Base-by-base conservation (phyloP, 495 filamentous ascomycete genomes). In the Penicillium odoratum region DNA sequence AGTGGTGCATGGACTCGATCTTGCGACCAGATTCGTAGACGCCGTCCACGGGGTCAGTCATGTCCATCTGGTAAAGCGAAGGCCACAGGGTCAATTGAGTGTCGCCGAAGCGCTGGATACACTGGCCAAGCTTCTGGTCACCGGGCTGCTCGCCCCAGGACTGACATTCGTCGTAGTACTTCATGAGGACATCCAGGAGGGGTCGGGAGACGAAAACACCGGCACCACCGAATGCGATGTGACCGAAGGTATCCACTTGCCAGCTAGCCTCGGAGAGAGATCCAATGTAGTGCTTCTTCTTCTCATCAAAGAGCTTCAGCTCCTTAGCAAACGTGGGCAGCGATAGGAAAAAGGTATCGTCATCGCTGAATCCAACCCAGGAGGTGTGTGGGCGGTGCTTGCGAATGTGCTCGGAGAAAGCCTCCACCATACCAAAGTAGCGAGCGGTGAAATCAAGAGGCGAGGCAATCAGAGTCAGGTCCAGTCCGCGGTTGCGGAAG, bases 281-380 rank as follows among this genome's bases (percentile, higher is more conserved):
- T 47, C 85, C 87, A 53, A 90, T 78, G 67, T 87, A 87, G 53
- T 76, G 61, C 36, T 81, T 78, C 56, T 75, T 72, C 34, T 60
- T 69, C 57, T 80, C 72, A 62, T 88, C 78, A 62, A 85, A 78
- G 3, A 80, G 69, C 52, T 79, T 75, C 55, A 90, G 74, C 56
- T 78, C 78, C 46, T 78, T 64, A 38, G 74, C 70, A 3, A 86
- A 70, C 28, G 77, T 76, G 4, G 81, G 62, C 5, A 90, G 74
- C 11, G 84, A 84, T 4, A 86, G 79, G 68, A 89, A 86, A 74
- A 89, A 90, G 21, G 88, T 90, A 68, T 91, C 88, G 69, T 91
- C 87, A 63, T 90, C 86, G 40, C 88, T 77, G 52, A 90, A 77
- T 59, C 76, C 80, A 43, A 87, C 74, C 86, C 86, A 91, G 48